Evolutionary conservation across 2,329 filamentous ascomycete genomes (phyloP).

Genomic region (Cladosporium phlei): DNA sequence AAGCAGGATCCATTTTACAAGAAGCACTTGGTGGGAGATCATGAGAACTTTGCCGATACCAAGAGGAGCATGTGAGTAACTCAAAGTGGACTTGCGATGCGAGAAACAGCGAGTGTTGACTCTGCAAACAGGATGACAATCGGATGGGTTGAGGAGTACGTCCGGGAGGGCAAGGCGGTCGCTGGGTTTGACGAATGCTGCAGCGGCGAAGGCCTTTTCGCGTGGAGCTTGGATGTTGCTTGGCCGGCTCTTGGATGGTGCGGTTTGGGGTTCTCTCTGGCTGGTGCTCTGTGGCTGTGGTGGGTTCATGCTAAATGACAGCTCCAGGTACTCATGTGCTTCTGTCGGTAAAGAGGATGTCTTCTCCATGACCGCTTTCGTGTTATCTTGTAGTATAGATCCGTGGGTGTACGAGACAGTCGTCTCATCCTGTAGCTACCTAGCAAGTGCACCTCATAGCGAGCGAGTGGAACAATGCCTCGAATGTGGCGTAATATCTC

Average conservation of each 20-base stretch:
- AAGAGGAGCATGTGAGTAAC: conserved; percentile 37
- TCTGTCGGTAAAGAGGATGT: too few species aligned
- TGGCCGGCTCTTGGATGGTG: background rate
- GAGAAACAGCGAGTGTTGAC: background rate
- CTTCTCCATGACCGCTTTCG: too few species aligned
- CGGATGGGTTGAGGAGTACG: conserved; percentile 43
- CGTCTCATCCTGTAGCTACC: too few species aligned
- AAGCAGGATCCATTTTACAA: conserved; percentile 49
- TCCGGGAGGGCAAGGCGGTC: conserved; percentile 33
- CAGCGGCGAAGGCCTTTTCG: background rate
- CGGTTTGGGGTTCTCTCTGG: background rate
- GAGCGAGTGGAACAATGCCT: too few species aligned
- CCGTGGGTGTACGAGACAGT: too few species aligned
- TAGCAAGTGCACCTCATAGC: too few species aligned
- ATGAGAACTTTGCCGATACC: conserved; percentile 49
- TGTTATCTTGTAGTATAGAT: too few species aligned
- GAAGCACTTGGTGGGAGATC: conserved; percentile 41
- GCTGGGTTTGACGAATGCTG: background rate
- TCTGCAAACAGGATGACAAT: conserved; percentile 40
- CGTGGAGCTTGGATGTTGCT: background rate
- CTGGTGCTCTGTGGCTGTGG: background rate
- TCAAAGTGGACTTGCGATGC: too few species aligned
- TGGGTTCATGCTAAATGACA: too few species aligned
- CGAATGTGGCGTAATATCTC: too few species aligned
- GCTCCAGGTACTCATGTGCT: too few species aligned